Evolutionary conservation across 148 eudicot species (phyloP).

Genomic region (Chenopodium quinoa): DNA sequence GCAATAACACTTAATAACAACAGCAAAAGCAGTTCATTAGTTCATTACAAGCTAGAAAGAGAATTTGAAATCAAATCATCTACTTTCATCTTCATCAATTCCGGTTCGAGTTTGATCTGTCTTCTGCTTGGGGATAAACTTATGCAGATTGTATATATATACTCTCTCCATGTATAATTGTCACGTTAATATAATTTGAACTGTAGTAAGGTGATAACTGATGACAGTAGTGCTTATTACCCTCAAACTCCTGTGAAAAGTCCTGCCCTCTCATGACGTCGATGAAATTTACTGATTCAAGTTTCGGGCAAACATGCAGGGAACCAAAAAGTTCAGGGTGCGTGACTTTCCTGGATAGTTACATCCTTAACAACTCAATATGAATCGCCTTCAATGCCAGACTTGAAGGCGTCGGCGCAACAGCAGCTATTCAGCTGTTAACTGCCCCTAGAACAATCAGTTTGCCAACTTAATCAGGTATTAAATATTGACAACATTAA

Average conservation of each 20-base stretch:
- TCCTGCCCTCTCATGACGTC: not conserved
- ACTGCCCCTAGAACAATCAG: constrained; percentile 14
- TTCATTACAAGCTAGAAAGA: not conserved
- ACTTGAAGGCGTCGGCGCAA: not conserved
- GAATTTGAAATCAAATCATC: too few species aligned
- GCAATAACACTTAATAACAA: not conserved
- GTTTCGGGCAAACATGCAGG: not conserved
- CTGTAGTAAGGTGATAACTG: not conserved
- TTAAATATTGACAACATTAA: not conserved
- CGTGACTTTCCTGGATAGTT: not conserved
- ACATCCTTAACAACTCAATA: not conserved
- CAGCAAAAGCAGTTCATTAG: not conserved
- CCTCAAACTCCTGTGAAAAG: not conserved
- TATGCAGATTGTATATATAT: not conserved
- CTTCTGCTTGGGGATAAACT: too few species aligned
- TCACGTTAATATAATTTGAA: not conserved
- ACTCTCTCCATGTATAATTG: not conserved
- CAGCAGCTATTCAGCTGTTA: not conserved
- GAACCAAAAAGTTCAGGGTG: not conserved
- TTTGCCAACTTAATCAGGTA: not conserved
- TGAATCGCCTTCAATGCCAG: not conserved
- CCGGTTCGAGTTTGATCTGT: too few species aligned
- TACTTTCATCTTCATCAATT: too few species aligned
- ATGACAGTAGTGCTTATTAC: not conserved
- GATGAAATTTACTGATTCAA: not conserved